Percentiles rank a stretch among this genome's conserved stretches.
These are phyloP conservation scores for Talaromyces sp. DNA, from an alignment of 2,329 filamentous ascomycete genomes.

Conservation along the genomic window DNA sequence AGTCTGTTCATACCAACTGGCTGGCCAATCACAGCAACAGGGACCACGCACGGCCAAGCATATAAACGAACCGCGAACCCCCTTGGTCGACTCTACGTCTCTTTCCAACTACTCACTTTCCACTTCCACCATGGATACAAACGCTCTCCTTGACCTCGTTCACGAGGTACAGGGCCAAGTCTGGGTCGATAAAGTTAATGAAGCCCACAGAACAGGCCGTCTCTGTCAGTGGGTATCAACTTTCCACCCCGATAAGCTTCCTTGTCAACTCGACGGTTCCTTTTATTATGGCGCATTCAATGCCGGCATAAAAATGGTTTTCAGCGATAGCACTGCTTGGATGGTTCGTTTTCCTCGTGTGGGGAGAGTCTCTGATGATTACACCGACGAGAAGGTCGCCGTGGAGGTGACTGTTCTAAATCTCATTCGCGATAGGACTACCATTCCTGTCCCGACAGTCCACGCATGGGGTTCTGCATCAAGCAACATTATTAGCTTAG, in stretches of 20 bases:
- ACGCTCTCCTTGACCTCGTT: not conserved
- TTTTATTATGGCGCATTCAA: constrained; percentile 32
- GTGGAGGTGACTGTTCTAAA: not conserved
- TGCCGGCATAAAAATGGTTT: constrained; percentile 29
- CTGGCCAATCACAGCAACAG: too few species aligned
- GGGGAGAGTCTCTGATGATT: constrained; percentile 23
- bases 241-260: constrained; percentile 29
- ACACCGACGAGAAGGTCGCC: constrained; percentile 16
- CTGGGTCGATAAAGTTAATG: constrained; percentile 7
- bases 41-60: too few species aligned
- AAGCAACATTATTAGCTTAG: not conserved
- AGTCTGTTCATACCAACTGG: too few species aligned
- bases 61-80: too few species aligned
- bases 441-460: not conserved
- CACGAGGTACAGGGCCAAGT: not conserved
- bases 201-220: not conserved
- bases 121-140: not conserved
- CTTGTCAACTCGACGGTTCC: constrained; percentile 26
- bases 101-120: too few species aligned
- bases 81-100: too few species aligned
- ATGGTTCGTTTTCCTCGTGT: constrained; percentile 28
- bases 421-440: not conserved
- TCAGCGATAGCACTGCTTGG: constrained; percentile 23
- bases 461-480: not conserved
- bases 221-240: constrained; percentile 26